phyloP scores from a whole-genome alignment of 257 asterid genomes.

The Solanum sejunctum region DNA sequence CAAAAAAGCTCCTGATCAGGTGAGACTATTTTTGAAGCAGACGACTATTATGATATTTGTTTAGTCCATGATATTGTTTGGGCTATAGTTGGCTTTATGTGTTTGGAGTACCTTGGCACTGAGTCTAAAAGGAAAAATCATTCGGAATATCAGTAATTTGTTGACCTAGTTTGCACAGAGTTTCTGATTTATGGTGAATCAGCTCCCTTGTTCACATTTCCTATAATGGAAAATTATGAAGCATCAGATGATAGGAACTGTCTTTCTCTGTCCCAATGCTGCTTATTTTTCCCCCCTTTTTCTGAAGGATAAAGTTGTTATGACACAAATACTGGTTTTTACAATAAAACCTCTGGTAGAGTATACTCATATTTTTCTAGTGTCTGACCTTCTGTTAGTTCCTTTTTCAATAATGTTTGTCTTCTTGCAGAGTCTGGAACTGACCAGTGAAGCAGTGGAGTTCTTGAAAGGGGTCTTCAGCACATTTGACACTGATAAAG shows the following conservation, averaged over 20 bases:
- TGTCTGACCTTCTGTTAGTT: not conserved
- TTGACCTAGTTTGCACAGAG: not conserved
- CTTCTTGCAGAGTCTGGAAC: conserved; percentile 81
- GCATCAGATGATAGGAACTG: not conserved
- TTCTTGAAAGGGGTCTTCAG: conserved; percentile 92
- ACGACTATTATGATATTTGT: not conserved
- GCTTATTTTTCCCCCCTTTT: not conserved
- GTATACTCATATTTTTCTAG: not conserved
- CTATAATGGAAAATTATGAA: not conserved
- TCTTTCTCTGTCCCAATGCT: not conserved
- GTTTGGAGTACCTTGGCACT: not conserved
- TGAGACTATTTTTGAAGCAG: conserved; percentile 19
- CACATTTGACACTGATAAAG: conserved; percentile 78
- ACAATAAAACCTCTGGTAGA: not conserved
- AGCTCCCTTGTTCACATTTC: not conserved
- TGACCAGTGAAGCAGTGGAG: conserved; percentile 94
- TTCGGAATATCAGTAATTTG: not conserved
- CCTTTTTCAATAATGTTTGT: not conserved
- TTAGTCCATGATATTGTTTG: not conserved
- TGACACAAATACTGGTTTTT: not conserved
- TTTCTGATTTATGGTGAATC: not conserved
- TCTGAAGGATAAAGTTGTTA: not conserved
- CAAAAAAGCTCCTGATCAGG: conserved; percentile 91
- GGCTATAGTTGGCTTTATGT: not conserved
- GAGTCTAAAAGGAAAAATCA: not conserved